Evolutionary conservation across 108 stramenopile genomes (phyloP).

Genomic region (Cyclotella cryptica): DNA sequence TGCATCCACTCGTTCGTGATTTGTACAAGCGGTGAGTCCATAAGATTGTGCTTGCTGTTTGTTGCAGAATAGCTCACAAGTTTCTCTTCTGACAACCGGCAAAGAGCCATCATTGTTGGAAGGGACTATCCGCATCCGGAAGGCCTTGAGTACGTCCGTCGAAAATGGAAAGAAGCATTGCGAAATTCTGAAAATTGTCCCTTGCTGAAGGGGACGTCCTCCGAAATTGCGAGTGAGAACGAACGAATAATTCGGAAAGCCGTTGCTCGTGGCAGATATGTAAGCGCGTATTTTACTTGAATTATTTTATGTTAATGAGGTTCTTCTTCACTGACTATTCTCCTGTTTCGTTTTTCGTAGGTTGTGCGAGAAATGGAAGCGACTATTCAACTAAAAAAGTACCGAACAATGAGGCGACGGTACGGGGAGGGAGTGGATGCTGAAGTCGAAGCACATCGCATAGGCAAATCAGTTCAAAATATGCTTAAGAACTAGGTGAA

Average conservation of each 20-base stretch:
- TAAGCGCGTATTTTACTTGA: conserved; percentile 36
- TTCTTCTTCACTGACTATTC: no score
- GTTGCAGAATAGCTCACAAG: neutral
- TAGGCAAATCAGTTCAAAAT: conserved; percentile 25
- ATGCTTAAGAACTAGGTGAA: conserved; percentile 12
- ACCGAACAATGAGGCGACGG: conserved; percentile 58
- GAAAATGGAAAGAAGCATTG: conserved; percentile 86
- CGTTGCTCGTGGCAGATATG: conserved; percentile 84
- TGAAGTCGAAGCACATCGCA: conserved; percentile 35
- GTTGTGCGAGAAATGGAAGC: conserved; percentile 67
- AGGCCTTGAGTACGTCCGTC: conserved; percentile 84
- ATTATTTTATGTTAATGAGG: neutral
- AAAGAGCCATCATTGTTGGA: conserved; percentile 74
- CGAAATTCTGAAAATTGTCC: conserved; percentile 73
- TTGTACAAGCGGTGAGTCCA: conserved; percentile 84
- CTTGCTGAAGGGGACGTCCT: neutral
- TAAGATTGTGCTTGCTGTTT: neutral
- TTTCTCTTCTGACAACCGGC: neutral
- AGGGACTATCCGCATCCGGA: conserved; percentile 84
- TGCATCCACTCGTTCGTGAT: conserved; percentile 92
- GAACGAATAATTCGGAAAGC: conserved; percentile 89
- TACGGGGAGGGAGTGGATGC: conserved; percentile 53
- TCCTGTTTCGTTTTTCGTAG: neutral
- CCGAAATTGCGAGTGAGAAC: conserved; percentile 47
- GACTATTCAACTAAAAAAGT: conserved; percentile 69